These are phyloP conservation scores for Strigomonas culicis DNA, from an alignment of 208 protist species.

Conservation along the genomic window DNA sequence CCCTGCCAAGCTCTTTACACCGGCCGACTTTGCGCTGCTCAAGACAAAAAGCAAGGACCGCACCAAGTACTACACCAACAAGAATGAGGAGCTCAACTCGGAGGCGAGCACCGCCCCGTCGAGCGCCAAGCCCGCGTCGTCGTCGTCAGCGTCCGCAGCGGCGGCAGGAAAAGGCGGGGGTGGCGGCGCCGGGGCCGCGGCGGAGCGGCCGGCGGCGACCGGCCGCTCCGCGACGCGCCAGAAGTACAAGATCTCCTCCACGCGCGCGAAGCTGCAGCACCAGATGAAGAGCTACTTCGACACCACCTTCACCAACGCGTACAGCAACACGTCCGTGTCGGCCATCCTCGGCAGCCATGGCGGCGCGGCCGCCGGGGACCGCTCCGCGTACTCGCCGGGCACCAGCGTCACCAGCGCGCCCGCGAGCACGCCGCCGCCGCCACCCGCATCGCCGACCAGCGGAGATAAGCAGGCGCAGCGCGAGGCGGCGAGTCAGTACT, in stretches of 20 bases:
- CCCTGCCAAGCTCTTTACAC: not conserved
- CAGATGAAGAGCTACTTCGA: conserved; percentile 59
- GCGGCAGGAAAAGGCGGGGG: not conserved
- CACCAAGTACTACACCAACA: not conserved
- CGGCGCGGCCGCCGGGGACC: no score
- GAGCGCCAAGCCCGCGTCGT: not conserved
- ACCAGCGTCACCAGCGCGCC: no score
- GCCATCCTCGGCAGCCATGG: no score
- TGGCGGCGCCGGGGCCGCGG: not conserved
- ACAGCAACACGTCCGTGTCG: no score
- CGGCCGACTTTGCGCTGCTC: not conserved
- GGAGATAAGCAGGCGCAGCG: no score
- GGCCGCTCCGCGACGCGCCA: not conserved
- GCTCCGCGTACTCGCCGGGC: no score
- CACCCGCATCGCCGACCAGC: no score
- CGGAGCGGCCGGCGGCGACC: not conserved
- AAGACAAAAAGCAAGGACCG: not conserved
- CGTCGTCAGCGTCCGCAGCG: not conserved
- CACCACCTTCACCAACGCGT: conserved; percentile 53
- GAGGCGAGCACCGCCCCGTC: not conserved
- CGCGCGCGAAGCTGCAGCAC: conserved; percentile 39
- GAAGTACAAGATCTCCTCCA: conserved; percentile 14
- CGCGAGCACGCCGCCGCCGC: no score
- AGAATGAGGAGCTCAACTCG: not conserved
- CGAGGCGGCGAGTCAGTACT: no score